Evolutionary conservation across 495 filamentous ascomycete genomes (phyloP), one percentile per base, ranked within the genome.

Genomic region (Aspergillus avenaceus): DNA sequence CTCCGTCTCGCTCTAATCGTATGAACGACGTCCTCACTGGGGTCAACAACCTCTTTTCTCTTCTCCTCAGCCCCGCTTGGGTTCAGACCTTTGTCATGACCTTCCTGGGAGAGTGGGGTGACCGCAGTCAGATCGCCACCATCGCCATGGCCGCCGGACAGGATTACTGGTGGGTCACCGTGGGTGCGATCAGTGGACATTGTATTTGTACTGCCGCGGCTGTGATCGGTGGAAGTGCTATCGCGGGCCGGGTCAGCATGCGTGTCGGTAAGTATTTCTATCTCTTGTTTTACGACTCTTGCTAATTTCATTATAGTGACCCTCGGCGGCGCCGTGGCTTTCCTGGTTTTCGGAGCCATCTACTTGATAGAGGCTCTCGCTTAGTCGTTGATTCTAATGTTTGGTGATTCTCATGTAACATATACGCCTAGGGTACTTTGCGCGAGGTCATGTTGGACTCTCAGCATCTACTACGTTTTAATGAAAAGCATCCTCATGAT

Each of bases 61-160:
- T 98, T 8, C 74, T 98, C 2, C 76, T 98, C 14, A 95, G 88
- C 62, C 93, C 93, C 3, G 93, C 91, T 1, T 98, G 93, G 93
- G 93, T 98, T 12, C 93, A 98, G 68, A 98, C 95, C 5, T 98
- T 98, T 65, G 83, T 91, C 53, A 98, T 98, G 93, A 98, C 93
- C 3, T 98, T 98, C 71, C 72, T 98, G 24, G 93, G 93, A 8
- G 93, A 98, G 67, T 97, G 95, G 93, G 93, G 93, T 41, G 93
- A 98, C 62, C 84, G 93, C 52, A 95, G 88, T 62, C 93, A 98
- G 67, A 98, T 98, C 61, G 95, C 93, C 13, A 98, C 93, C 5
- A 96, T 98, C 61, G 93, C 93, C 31, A 98, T 98, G 93, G 95
- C 93, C 40, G 93, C 93, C 8, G 93, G 93, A 3, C 88, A 95